Percentiles rank a stretch among this genome's conserved stretches.
Evolutionary conservation across 2,329 filamentous ascomycete genomes (phyloP).

Genomic region (Fusarium globosum): DNA sequence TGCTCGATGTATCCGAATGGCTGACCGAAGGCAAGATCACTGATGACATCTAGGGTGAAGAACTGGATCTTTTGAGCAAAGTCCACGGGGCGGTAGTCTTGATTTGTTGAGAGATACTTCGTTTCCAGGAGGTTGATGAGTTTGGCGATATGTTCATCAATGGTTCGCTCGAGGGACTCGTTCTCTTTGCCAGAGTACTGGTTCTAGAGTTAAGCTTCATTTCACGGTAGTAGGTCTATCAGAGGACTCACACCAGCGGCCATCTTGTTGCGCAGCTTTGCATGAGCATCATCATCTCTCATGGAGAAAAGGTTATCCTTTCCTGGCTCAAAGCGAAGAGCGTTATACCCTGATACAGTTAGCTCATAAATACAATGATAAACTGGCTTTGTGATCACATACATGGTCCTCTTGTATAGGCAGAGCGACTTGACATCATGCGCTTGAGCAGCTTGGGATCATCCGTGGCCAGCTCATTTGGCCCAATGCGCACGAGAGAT

Average conservation of each 20-base stretch:
- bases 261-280: conserved; percentile 59
- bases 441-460: conserved; percentile 44
- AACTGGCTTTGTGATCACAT: no score
- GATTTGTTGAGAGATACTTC: conserved; percentile 55
- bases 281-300: conserved; percentile 60
- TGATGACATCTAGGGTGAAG: conserved; percentile 66
- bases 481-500: conserved; percentile 13
- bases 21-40: conserved; percentile 60
- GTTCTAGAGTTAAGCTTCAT: no score
- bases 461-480: conserved; percentile 12
- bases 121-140: conserved; percentile 57
- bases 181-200: conserved; percentile 68
- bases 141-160: conserved; percentile 60
- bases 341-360: conserved; percentile 47
- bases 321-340: conserved; percentile 59
- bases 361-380: no score
- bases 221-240: no score
- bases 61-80: conserved; percentile 60
- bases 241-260: conserved; percentile 57
- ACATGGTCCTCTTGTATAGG: conserved; percentile 58
- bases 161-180: conserved; percentile 58
- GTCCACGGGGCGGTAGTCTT: conserved; percentile 53
- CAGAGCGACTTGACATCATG: conserved; percentile 60
- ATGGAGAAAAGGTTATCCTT: conserved; percentile 65
- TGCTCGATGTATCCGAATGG: conserved; percentile 59